Percentiles rank a stretch among this genome's conserved stretches.
Conservation (phyloP, 1,284 basidiomycete genomes). For the Taiwanofungus camphoratus region DNA sequence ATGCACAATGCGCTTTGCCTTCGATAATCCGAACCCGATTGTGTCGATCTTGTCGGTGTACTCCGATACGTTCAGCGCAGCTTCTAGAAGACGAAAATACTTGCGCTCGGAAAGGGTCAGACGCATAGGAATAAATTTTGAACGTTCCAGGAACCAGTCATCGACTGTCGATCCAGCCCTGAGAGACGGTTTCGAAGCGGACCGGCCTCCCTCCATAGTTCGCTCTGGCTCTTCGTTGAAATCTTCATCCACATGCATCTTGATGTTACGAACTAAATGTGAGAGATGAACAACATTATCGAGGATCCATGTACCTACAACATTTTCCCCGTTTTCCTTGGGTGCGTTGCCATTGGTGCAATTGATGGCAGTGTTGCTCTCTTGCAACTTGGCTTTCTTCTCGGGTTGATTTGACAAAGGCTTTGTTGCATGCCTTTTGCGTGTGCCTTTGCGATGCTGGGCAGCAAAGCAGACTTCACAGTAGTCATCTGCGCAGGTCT, state of each 20-base stretch:
- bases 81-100: slow-evolving; percentile 73
- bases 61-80: slow-evolving; percentile 73
- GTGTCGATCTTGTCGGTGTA: slow-evolving; percentile 85
- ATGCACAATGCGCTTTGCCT: slow-evolving; percentile 74
- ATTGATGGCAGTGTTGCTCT: slow-evolving; percentile 16
- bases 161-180: slow-evolving; percentile 47
- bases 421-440: slow-evolving; percentile 59
- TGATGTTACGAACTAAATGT: slow-evolving; percentile 3
- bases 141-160: slow-evolving; percentile 76
- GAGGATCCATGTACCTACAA: slow-evolving; percentile 20
- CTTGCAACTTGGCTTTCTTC: slow-evolving; percentile 23
- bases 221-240: slow-evolving; percentile 39
- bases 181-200: slow-evolving; percentile 25
- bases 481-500: slow-evolving; percentile 63
- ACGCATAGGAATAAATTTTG: slow-evolving; percentile 73
- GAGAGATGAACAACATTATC: background rate
- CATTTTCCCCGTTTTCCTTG: slow-evolving; percentile 22
- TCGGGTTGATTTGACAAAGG: slow-evolving; percentile 31
- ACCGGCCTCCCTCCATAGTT: slow-evolving; percentile 25
- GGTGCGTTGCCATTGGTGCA: no score
- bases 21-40: slow-evolving; percentile 64
- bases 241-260: slow-evolving; percentile 50
- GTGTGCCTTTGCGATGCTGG: slow-evolving; percentile 73
- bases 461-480: slow-evolving; percentile 81
- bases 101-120: slow-evolving; percentile 70